These are phyloP conservation scores for Cystobasidium slooffiae DNA, from an alignment of 1,284 basidiomycete genomes.

Conservation along the genomic window DNA sequence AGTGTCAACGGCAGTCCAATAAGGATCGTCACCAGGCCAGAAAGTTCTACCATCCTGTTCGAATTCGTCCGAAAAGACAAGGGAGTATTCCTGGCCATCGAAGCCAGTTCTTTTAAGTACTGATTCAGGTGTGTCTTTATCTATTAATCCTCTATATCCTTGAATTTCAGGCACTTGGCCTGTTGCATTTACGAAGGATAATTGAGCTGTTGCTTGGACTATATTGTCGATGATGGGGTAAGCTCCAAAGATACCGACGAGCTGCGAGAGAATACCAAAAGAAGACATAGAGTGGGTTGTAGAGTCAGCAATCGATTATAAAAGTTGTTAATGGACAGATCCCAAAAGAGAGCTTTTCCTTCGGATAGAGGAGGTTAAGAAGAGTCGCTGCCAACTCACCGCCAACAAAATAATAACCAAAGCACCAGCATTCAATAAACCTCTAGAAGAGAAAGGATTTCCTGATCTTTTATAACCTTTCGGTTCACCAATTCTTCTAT, in stretches of 20 bases:
- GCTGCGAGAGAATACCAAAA: constrained; percentile 43
- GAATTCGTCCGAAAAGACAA: constrained; percentile 88
- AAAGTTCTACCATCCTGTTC: constrained; percentile 78
- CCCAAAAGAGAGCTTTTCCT: no score
- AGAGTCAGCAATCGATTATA: background rate
- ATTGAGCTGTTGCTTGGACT: constrained; percentile 1
- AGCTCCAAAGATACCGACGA: constrained; percentile 50
- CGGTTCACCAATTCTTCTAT: constrained; percentile 47
- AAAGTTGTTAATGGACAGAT: no score
- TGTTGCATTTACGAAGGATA: constrained; percentile 44
- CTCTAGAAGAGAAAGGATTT: constrained; percentile 27
- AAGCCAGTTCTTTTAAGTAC: constrained; percentile 30
- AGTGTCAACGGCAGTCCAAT: constrained; percentile 75
- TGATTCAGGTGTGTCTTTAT: constrained; percentile 56
- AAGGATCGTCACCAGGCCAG: constrained; percentile 65
- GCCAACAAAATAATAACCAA: constrained; percentile 46
- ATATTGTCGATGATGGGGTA: constrained; percentile 46
- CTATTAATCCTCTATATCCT: constrained; percentile 53
- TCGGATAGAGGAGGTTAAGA: no score
- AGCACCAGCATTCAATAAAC: constrained; percentile 46
- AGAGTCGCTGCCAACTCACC: constrained; percentile 5
- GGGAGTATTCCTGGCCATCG: constrained; percentile 48
- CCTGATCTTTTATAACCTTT: constrained; percentile 18
- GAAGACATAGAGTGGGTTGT: background rate
- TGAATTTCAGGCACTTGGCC: constrained; percentile 50